These are phyloP conservation scores for Cercospora citrullina DNA, from an alignment of 2,329 filamentous ascomycete genomes.

Conservation along the genomic window DNA sequence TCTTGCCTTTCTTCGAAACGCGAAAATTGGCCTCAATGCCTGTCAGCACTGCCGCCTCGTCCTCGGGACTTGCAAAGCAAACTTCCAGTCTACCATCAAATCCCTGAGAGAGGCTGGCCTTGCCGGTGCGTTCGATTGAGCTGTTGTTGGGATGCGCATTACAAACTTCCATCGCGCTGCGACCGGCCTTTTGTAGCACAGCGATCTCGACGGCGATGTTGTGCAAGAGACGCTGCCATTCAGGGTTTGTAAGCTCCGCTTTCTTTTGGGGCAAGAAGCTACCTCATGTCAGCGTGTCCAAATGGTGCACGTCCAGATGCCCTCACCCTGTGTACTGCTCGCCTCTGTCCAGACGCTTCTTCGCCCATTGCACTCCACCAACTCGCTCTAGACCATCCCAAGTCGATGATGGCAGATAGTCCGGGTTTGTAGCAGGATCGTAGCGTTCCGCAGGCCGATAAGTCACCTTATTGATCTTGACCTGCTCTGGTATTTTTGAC, in stretches of 20 bases:
- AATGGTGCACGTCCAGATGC: neutral
- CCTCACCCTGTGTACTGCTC: constrained; percentile 40
- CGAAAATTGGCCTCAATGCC: constrained; percentile 1
- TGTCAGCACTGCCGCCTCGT: constrained; percentile 3
- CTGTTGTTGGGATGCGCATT: constrained; percentile 51
- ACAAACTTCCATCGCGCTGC: constrained; percentile 38
- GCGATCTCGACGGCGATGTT: constrained; percentile 59
- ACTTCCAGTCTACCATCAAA: constrained; percentile 3
- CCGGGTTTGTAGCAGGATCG: constrained; percentile 29
- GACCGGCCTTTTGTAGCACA: constrained; percentile 49
- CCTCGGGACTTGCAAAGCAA: neutral
- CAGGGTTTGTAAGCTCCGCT: constrained; percentile 41
- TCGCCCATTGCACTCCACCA: constrained; percentile 51
- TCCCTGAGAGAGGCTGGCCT: constrained; percentile 3
- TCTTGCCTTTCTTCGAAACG: neutral
- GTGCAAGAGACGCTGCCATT: constrained; percentile 49
- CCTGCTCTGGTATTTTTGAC: neutral
- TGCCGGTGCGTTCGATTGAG: constrained; percentile 2
- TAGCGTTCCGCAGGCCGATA: constrained; percentile 32
- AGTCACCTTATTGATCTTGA: constrained; percentile 17
- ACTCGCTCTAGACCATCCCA: constrained; percentile 58
- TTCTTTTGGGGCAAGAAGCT: constrained; percentile 45
- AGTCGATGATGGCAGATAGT: constrained; percentile 50
- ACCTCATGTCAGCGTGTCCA: constrained; percentile 12
- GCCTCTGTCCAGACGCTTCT: constrained; percentile 39